Conservation (phyloP, 1,139 yeast genomes). For the Taphrina flavorubra region DNA sequence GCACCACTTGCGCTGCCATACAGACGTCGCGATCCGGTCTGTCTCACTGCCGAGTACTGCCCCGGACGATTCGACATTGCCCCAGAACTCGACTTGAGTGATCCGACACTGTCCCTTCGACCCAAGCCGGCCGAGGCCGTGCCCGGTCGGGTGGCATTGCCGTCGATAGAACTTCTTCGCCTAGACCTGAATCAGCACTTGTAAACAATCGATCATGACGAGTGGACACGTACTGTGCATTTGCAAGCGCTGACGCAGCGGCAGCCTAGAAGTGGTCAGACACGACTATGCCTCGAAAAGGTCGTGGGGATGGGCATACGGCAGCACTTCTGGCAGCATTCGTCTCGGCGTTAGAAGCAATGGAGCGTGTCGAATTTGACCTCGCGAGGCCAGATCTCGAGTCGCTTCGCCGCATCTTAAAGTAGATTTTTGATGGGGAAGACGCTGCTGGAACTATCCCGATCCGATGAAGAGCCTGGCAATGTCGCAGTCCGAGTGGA, state of each 20-base stretch:
- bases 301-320: slow-evolving; percentile 3
- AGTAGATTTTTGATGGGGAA: no score
- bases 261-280: slow-evolving; percentile 23
- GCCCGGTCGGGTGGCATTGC: slow-evolving; percentile 8
- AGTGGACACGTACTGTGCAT: slow-evolving; percentile 22
- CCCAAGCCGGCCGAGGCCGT: slow-evolving; percentile 12
- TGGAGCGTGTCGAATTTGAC: slow-evolving; percentile 30
- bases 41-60: slow-evolving; percentile 34
- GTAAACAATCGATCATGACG: no score
- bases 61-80: slow-evolving; percentile 30
- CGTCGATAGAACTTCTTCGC: slow-evolving; percentile 21
- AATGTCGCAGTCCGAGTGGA: neutral
- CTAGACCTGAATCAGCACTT: neutral
- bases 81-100: slow-evolving; percentile 16
- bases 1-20: slow-evolving; percentile 29
- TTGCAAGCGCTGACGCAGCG: slow-evolving; percentile 38
- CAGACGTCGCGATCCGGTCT: slow-evolving; percentile 32
- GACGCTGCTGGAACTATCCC: no score
- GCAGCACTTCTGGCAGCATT: slow-evolving; percentile 36
- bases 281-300: neutral
- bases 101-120: slow-evolving; percentile 21
- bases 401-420: slow-evolving; percentile 21
- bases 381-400: slow-evolving; percentile 23
- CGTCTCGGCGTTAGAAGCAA: slow-evolving; percentile 29
- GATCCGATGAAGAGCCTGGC: no score